These are phyloP conservation scores for Penstemon eatonii DNA, from an alignment of 257 asterid species.

Conservation along the genomic window DNA sequence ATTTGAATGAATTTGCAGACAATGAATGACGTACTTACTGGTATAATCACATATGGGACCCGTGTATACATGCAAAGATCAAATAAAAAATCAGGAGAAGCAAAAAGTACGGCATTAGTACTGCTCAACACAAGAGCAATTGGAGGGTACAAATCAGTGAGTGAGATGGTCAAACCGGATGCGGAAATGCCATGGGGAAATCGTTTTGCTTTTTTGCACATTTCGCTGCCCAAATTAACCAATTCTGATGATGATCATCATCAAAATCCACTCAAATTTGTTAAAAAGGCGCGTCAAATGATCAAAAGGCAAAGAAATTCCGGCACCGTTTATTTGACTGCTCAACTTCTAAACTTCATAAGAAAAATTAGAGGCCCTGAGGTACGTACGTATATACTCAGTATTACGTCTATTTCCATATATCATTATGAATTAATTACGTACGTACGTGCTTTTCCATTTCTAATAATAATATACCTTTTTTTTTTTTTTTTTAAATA, in stretches of 20 bases:
- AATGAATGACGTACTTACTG: slow-evolving; percentile 65
- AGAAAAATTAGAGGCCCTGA: slow-evolving; percentile 52
- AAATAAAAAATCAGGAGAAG: slow-evolving; percentile 25
- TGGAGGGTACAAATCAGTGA: slow-evolving; percentile 62
- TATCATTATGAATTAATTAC: too few relatives aligned
- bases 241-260: slow-evolving; percentile 1
- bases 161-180: slow-evolving; percentile 61
- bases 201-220: slow-evolving; percentile 55
- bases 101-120: slow-evolving; percentile 51
- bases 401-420: too few relatives aligned
- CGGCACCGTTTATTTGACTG: slow-evolving; percentile 46
- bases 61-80: slow-evolving; percentile 59
- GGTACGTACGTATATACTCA: slow-evolving; percentile 34
- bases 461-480: too few relatives aligned
- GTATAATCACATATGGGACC: slow-evolving; percentile 50
- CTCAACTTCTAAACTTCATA: slow-evolving; percentile 45
- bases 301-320: slow-evolving; percentile 62
- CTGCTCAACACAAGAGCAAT: slow-evolving; percentile 59
- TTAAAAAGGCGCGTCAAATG: slow-evolving; percentile 38
- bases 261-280: slow-evolving; percentile 47
- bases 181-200: slow-evolving; percentile 71
- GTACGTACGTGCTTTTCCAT: too few relatives aligned
- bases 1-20: slow-evolving; percentile 35
- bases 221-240: slow-evolving; percentile 45
- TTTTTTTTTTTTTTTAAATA: too few relatives aligned